A percentile compares a stretch with the other conserved stretches of the same genome.
phyloP scores from a whole-genome alignment of 176 grass and related monocot genomes.

The Dendrocalamus sinicus region DNA sequence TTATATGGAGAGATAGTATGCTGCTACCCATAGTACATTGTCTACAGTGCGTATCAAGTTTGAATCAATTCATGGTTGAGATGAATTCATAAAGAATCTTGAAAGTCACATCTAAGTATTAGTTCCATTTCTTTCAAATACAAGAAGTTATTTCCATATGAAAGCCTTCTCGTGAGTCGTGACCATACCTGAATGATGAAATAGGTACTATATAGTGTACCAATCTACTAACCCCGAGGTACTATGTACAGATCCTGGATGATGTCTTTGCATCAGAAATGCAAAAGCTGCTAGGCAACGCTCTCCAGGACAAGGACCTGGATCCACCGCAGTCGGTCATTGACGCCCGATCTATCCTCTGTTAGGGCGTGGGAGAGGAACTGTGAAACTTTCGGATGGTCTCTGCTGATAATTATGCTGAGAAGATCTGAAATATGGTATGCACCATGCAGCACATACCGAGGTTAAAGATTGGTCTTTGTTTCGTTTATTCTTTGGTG shows the following conservation, averaged over 20 bases:
- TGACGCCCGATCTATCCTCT: conserved; percentile 85
- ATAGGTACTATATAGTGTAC: not conserved
- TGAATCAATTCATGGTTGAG: not conserved
- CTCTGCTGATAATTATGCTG: not conserved
- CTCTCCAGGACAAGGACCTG: conserved; percentile 88
- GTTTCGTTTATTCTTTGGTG: conserved; percentile 32
- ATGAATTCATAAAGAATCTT: not conserved
- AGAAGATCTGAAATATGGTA: not conserved
- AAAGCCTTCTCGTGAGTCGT: not conserved
- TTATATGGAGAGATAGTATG: not conserved
- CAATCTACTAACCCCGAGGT: conserved; percentile 8
- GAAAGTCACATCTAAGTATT: not conserved
- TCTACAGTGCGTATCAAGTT: not conserved
- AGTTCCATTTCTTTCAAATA: not conserved
- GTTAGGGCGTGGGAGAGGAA: conserved; percentile 26
- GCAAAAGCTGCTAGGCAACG: conserved; percentile 88
- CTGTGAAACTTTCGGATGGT: not conserved
- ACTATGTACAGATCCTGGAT: conserved; percentile 75
- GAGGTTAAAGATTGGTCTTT: not conserved
- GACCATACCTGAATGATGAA: not conserved
- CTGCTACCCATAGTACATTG: not conserved
- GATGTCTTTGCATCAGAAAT: conserved; percentile 89
- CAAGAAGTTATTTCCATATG: not conserved
- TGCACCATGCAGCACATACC: not conserved
- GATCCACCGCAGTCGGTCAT: conserved; percentile 82